These are phyloP conservation scores for Fusarium stilboides DNA, from an alignment of 2,329 filamentous ascomycete species.

Conservation along the genomic window DNA sequence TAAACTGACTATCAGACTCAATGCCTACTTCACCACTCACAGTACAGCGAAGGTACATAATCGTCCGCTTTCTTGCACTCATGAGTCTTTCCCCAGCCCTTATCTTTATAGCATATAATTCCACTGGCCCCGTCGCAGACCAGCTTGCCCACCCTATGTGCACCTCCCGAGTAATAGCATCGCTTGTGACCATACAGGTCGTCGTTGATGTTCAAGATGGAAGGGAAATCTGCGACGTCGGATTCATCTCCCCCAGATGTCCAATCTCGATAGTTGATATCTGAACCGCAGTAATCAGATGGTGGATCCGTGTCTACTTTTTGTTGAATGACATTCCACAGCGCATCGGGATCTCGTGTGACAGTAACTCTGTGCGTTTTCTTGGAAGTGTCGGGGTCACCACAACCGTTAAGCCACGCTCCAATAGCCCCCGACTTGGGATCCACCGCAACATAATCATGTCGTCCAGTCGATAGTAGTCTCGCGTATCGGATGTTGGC, in stretches of 20 bases:
- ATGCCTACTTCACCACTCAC: neutral
- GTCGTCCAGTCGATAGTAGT: neutral
- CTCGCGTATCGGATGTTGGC: constrained; percentile 17
- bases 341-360: neutral
- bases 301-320: neutral
- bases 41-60: neutral
- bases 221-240: neutral
- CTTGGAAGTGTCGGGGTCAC: neutral
- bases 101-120: constrained; percentile 8
- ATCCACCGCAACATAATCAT: constrained; percentile 25
- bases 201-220: neutral
- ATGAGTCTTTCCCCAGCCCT: neutral
- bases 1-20: too few species aligned
- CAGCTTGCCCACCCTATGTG: neutral
- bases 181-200: neutral
- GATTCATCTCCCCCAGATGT: neutral
- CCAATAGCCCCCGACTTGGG: constrained; percentile 14
- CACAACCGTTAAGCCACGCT: constrained; percentile 26
- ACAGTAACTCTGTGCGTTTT: constrained; percentile 7
- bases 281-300: neutral
- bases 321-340: neutral
- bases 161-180: constrained; percentile 6
- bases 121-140: constrained; percentile 14
- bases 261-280: too few species aligned
- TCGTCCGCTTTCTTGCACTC: neutral